Evolutionary conservation across 345 rosid genomes (phyloP).

Genomic region (Acer campestre): DNA sequence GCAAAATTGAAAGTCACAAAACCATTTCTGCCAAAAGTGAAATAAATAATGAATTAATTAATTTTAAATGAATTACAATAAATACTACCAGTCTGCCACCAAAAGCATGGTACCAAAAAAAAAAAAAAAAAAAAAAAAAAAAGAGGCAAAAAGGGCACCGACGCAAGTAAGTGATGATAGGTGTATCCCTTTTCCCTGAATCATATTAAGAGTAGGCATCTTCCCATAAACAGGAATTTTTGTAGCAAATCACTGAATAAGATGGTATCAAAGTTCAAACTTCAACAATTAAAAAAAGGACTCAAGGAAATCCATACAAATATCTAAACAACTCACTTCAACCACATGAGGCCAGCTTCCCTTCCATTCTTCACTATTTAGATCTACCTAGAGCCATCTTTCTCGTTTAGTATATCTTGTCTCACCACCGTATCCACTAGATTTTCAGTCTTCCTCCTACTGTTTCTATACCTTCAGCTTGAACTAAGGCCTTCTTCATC

Average conservation of each 20-base stretch:
- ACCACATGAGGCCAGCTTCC: neutral
- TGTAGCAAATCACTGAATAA: neutral
- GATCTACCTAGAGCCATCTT: neutral
- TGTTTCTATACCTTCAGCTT: neutral
- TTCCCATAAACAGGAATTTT: neutral
- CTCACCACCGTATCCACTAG: neutral
- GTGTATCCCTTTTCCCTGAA: neutral
- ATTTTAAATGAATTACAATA: neutral
- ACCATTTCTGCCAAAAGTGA: neutral
- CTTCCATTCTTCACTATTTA: neutral
- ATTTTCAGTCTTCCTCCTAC: neutral
- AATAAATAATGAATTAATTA: neutral
- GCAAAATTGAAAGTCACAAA: neutral
- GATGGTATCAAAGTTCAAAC: neutral
- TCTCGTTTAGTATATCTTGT: neutral
- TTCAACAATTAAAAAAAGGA: neutral
- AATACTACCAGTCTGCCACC: neutral
- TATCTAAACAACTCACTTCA: slow-evolving; percentile 4
- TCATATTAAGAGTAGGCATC: neutral
- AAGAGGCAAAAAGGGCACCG: neutral
- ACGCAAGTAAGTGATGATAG: neutral
- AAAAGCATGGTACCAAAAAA: neutral
- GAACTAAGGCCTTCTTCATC: neutral
- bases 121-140: neutral
- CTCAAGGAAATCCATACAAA: neutral